Evolutionary conservation across 2,329 filamentous ascomycete genomes (phyloP).

Genomic region (Hypoxylon sp.): DNA sequence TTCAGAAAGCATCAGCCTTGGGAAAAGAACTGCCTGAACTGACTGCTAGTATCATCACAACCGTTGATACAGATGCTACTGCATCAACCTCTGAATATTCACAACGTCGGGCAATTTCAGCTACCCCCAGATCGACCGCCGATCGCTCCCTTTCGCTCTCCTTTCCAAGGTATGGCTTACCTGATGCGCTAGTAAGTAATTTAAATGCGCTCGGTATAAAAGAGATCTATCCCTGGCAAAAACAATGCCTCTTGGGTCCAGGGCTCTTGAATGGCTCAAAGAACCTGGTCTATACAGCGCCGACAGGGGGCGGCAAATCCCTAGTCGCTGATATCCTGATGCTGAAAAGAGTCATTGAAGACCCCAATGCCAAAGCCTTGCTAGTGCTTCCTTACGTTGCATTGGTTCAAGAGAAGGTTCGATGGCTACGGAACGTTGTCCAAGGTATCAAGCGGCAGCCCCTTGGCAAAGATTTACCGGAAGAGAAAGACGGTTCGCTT

Average conservation of each 20-base stretch:
- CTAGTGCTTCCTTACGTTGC: conserved; percentile 82
- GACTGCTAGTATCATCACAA: conserved; percentile 62
- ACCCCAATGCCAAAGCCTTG: conserved; percentile 74
- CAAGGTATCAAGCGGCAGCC: conserved; percentile 65
- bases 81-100: conserved; percentile 64
- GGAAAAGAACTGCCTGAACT: conserved; percentile 47
- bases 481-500: conserved; percentile 55
- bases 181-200: conserved; percentile 71
- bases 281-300: conserved; percentile 83
- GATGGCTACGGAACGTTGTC: conserved; percentile 77
- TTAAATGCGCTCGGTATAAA: conserved; percentile 75
- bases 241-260: conserved; percentile 76
- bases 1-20: conserved; percentile 43
- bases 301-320: conserved; percentile 83
- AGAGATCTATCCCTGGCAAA: conserved; percentile 84
- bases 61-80: conserved; percentile 44
- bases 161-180: conserved; percentile 73
- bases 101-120: conserved; percentile 64
- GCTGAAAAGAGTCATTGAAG: conserved; percentile 76
- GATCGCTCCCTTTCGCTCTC: conserved; percentile 71
- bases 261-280: conserved; percentile 73
- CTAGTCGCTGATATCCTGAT: conserved; percentile 80
- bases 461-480: conserved; percentile 49
- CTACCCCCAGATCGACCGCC: conserved; percentile 64
- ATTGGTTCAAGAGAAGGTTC: conserved; percentile 82